A percentile compares a stretch with the other conserved stretches of the same genome.
These are phyloP conservation scores for Lojkania enalia DNA, from an alignment of 2,329 filamentous ascomycete species.

Conservation along the genomic window DNA sequence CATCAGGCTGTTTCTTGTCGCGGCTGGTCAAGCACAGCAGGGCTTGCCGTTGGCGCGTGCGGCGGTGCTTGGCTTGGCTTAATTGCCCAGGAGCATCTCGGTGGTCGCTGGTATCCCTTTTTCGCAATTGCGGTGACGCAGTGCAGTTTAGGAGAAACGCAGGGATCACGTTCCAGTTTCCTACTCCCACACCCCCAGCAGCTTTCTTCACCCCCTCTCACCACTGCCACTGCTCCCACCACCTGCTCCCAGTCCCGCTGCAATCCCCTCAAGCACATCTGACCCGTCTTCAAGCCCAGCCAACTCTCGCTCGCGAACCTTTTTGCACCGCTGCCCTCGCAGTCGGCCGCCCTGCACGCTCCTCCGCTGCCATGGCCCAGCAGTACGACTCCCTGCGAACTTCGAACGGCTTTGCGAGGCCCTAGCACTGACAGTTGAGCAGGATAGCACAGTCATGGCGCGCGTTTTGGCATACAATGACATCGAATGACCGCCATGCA, in stretches of 20 bases:
- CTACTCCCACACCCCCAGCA: neutral
- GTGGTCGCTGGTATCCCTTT: too few species aligned
- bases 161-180: too few species aligned
- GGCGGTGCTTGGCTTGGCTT: too few species aligned
- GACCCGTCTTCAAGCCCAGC: neutral
- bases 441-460: constrained; percentile 64
- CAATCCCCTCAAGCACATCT: neutral
- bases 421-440: constrained; percentile 28
- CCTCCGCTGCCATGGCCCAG: constrained; percentile 36
- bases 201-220: neutral
- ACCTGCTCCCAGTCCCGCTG: too few species aligned
- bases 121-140: too few species aligned
- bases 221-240: too few species aligned
- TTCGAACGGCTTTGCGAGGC: neutral
- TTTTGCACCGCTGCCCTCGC: constrained; percentile 6
- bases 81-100: too few species aligned
- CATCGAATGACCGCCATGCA: constrained; percentile 80
- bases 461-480: constrained; percentile 90
- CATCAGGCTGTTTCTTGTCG: too few species aligned
- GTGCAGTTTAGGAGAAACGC: too few species aligned
- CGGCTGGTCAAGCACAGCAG: too few species aligned
- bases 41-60: too few species aligned
- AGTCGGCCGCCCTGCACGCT: constrained; percentile 6
- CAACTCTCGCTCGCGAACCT: neutral
- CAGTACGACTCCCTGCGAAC: constrained; percentile 29